Base-by-base conservation (phyloP, 805 yeast species). In the Candida pini region DNA sequence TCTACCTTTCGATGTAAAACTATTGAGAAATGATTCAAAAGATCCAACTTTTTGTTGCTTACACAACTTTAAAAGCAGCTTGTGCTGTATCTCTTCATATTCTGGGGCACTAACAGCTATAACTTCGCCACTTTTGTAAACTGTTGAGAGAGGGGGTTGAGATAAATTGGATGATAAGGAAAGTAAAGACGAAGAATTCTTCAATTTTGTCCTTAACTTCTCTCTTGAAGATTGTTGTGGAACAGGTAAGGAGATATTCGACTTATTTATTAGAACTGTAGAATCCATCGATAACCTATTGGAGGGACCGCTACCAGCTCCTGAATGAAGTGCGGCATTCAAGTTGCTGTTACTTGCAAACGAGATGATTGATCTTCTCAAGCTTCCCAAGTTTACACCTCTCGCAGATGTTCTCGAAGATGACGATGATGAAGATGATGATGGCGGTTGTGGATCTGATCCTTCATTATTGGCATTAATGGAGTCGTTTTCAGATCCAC, bases 181-280 rank as follows among this genome's bases (percentile, higher is more conserved):
- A 18, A 72, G 48, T 29, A 73, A 51, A 4, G 78, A 71, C 2
- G 71, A 58, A 19, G 74, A 68, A 36, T 71, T 73, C 44, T 66
- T 66, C 30, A 78, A 56, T 45, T 73, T 78, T 38, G 66, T 64
- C 43, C 68, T 66, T 34, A 78, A 59, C 41, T 75, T 77, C 40
- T 69, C 76, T 23, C 76, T 63, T 12, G 82, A 70, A 9, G 66
- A 67, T 25, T 69, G 71, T 37, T 71, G 74, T 6, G 81, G 78
- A 4, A 71, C 64, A 1, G 85, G 86, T 36, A 74, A 54, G 4
- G 84, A 77, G 12, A 78, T 78, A 58, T 62, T 63, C 6, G 60
- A 48, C 37, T 62, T 63, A 34, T 57, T 63, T 30, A 56, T 23
- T 5, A 46, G 15, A 14, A 50, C 9, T 49, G 51, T 12, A 52